These are phyloP conservation scores for Salix exigua DNA, from an alignment of 345 rosid species.

Conservation along the genomic window DNA sequence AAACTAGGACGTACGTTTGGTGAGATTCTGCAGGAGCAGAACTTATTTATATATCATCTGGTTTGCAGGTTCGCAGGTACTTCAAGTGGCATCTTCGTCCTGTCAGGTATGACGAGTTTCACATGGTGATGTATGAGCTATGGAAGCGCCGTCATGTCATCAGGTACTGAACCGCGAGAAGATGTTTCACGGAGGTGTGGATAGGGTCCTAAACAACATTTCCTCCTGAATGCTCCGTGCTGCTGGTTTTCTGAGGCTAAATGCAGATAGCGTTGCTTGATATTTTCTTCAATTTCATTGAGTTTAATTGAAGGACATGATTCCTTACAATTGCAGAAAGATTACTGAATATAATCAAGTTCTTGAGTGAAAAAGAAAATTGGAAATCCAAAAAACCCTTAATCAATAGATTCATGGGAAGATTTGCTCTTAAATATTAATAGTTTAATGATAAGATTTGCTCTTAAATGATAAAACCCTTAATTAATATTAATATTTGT, in stretches of 20 bases:
- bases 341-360: no score
- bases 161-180: conserved; percentile 35
- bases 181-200: neutral
- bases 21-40: no score
- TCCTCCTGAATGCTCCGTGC: neutral
- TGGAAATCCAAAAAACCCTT: no score
- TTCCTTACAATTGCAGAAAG: no score
- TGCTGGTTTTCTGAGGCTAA: neutral
- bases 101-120: conserved; percentile 69
- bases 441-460: no score
- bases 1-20: neutral
- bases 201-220: neutral
- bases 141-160: conserved; percentile 92
- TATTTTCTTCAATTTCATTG: no score
- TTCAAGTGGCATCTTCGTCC: conserved; percentile 95
- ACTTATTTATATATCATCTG: neutral
- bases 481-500: no score
- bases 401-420: no score
- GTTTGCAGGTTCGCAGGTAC: neutral
- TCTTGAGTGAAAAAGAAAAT: no score
- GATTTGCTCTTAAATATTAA: no score
- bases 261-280: neutral
- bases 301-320: no score
- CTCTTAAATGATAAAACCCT: no score
- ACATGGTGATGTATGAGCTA: conserved; percentile 92